These are phyloP conservation scores for Wickerhamiella siamensis DNA, from an alignment of 805 yeast genomes.

Conservation along the genomic window DNA sequence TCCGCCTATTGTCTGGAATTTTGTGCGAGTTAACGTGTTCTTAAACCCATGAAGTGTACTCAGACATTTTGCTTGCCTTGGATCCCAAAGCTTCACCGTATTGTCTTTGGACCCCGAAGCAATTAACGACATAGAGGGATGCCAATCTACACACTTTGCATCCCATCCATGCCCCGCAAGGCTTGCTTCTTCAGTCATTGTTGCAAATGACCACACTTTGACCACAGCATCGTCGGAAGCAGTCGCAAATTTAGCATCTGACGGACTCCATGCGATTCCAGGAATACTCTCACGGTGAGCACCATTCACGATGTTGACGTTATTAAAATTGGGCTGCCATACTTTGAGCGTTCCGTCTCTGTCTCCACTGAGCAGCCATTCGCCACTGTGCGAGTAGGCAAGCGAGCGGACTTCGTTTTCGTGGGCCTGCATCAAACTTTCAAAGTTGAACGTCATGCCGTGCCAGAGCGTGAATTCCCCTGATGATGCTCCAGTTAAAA, in stretches of 20 bases:
- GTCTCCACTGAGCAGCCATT: slow-evolving; percentile 90
- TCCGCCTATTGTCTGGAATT: slow-evolving; percentile 75
- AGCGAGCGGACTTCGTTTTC: slow-evolving; percentile 74
- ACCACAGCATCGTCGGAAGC: slow-evolving; percentile 84
- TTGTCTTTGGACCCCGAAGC: slow-evolving; percentile 95
- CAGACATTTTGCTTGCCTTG: slow-evolving; percentile 53
- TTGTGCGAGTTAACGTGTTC: slow-evolving; percentile 77
- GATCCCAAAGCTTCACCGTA: slow-evolving; percentile 90
- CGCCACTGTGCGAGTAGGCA: slow-evolving; percentile 76
- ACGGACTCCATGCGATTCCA: slow-evolving; percentile 80
- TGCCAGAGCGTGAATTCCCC: slow-evolving; percentile 98
- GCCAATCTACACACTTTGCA: slow-evolving; percentile 96
- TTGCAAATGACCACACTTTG: slow-evolving; percentile 82
- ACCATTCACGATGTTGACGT: slow-evolving; percentile 53
- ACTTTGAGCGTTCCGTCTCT: slow-evolving; percentile 82
- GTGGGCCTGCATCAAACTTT: slow-evolving; percentile 97
- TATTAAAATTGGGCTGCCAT: slow-evolving; percentile 97
- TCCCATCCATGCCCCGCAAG: slow-evolving; percentile 97
- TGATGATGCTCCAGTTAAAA: slow-evolving; percentile 76
- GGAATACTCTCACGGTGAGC: slow-evolving; percentile 74
- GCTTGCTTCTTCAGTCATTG: slow-evolving; percentile 72
- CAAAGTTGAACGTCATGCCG: slow-evolving; percentile 88
- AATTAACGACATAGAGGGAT: slow-evolving; percentile 68
- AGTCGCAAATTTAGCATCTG: slow-evolving; percentile 82
- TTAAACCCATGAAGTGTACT: slow-evolving; percentile 82